Evolutionary conservation across 2,329 filamentous ascomycete species (phyloP).

Genomic region (Beauveria varroae): DNA sequence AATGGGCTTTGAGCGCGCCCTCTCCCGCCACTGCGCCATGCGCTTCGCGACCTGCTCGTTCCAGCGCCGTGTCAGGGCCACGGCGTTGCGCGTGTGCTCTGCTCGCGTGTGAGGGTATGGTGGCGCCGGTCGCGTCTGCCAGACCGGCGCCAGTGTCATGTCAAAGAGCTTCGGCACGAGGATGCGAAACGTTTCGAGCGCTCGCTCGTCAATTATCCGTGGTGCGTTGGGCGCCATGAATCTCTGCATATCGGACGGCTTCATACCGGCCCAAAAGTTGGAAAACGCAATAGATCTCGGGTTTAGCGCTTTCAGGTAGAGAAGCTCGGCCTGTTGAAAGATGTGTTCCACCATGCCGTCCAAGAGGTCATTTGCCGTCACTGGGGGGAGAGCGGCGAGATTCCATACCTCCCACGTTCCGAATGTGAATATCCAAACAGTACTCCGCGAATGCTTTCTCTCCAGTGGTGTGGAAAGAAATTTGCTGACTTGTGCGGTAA

Average conservation of each 20-base stretch:
- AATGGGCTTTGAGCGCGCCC: constrained; percentile 34
- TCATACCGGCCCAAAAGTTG: constrained; percentile 29
- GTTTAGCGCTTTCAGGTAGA: constrained; percentile 38
- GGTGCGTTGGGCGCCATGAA: constrained; percentile 19
- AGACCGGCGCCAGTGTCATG: constrained; percentile 46
- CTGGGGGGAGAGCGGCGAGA: constrained; percentile 37
- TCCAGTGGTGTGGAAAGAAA: constrained; percentile 37
- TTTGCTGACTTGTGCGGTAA: constrained; percentile 34
- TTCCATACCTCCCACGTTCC: constrained; percentile 51
- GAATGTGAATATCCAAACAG: constrained; percentile 45
- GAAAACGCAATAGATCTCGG: constrained; percentile 38
- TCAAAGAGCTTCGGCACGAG: constrained; percentile 46
- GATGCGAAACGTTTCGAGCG: constrained; percentile 38
- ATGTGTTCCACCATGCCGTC: constrained; percentile 31
- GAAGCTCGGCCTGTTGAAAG: constrained; percentile 37
- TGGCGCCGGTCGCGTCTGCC: constrained; percentile 36
- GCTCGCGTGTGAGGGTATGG: constrained; percentile 38
- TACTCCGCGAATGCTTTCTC: constrained; percentile 32
- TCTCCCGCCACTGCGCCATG: constrained; percentile 37
- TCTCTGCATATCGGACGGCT: constrained; percentile 19
- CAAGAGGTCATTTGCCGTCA: constrained; percentile 29
- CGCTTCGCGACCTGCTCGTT: constrained; percentile 35
- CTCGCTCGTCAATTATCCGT: constrained; percentile 20
- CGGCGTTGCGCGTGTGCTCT: constrained; percentile 48
- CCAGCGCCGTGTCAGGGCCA: constrained; percentile 42